Conservation (phyloP, 768 basidiomycete genomes). For the Lentinula guzmanii region DNA sequence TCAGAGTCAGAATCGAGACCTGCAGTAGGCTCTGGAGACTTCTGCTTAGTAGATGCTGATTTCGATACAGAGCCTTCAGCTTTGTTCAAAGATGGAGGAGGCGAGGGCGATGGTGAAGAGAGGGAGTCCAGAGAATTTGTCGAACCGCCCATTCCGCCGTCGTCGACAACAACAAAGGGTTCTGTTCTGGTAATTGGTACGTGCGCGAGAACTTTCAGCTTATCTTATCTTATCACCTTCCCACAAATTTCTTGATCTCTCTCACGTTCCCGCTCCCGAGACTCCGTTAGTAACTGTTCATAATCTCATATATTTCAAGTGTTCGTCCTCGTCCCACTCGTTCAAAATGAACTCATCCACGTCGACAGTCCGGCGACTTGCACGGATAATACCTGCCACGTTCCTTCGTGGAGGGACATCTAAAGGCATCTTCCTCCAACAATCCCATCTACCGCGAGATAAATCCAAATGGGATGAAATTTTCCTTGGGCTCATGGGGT, state of each 20-base stretch:
- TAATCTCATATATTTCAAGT: too few species aligned
- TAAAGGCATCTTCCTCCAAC: slow-evolving; percentile 66
- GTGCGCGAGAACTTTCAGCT: slow-evolving; percentile 31
- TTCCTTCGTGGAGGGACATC: slow-evolving; percentile 75
- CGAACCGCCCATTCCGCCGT: slow-evolving; percentile 45
- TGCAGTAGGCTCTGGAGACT: slow-evolving; percentile 14
- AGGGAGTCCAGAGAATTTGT: slow-evolving; percentile 59
- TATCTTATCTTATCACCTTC: slow-evolving; percentile 32
- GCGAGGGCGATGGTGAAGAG: slow-evolving; percentile 64
- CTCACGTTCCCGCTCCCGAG: neutral
- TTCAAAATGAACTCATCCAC: neutral
- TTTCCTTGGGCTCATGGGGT: slow-evolving; percentile 76
- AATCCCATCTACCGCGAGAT: slow-evolving; percentile 44
- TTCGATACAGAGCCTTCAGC: neutral
- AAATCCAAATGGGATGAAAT: slow-evolving; percentile 49
- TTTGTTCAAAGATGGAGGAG: slow-evolving; percentile 26
- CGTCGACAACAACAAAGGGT: slow-evolving; percentile 20
- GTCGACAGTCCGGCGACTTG: neutral
- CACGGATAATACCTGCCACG: slow-evolving; percentile 29
- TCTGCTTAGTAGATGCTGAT: slow-evolving; percentile 10
- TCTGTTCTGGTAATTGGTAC: slow-evolving; percentile 24
- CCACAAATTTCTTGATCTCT: neutral
- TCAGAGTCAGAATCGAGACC: slow-evolving; percentile 63
- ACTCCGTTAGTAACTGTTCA: too few species aligned
- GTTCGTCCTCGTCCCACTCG: too few species aligned